A percentile compares a stretch with the other conserved stretches of the same genome.
Conservation (phyloP, 495 filamentous ascomycete genomes). For the Talaromyces stipitatus region DNA sequence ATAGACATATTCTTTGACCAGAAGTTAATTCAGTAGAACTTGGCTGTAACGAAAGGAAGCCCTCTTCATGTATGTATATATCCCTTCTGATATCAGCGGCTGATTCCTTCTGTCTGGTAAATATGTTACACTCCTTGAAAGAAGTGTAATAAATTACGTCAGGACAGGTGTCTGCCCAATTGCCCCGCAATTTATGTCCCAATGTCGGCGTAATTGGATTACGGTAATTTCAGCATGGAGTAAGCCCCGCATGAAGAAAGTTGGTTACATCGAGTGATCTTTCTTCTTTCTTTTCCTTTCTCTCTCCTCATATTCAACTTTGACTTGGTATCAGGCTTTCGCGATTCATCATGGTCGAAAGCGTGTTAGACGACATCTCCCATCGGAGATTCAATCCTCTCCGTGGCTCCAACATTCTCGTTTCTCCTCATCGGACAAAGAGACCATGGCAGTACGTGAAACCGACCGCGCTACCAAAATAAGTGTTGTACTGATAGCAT, state of each 20-base stretch:
- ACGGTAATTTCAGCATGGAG: neutral
- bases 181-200: neutral
- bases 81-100: too few species aligned
- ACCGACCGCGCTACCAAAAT: neutral
- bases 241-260: neutral
- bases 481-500: neutral
- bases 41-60: too few species aligned
- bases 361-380: slow-evolving; percentile 91
- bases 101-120: too few species aligned
- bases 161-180: neutral
- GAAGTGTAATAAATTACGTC: neutral
- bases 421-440: slow-evolving; percentile 93
- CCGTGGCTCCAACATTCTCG: slow-evolving; percentile 80
- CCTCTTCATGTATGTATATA: too few species aligned
- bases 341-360: slow-evolving; percentile 39
- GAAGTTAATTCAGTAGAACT: too few species aligned
- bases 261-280: neutral
- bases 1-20: too few species aligned
- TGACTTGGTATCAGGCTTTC: neutral
- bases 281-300: neutral
- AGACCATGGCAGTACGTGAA: slow-evolving; percentile 90
- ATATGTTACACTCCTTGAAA: neutral
- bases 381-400: slow-evolving; percentile 92
- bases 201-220: neutral
- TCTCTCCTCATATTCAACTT: neutral